Evolutionary conservation across 2,329 filamentous ascomycete species (phyloP).

Genomic region (Pestalotiopsis sp.): DNA sequence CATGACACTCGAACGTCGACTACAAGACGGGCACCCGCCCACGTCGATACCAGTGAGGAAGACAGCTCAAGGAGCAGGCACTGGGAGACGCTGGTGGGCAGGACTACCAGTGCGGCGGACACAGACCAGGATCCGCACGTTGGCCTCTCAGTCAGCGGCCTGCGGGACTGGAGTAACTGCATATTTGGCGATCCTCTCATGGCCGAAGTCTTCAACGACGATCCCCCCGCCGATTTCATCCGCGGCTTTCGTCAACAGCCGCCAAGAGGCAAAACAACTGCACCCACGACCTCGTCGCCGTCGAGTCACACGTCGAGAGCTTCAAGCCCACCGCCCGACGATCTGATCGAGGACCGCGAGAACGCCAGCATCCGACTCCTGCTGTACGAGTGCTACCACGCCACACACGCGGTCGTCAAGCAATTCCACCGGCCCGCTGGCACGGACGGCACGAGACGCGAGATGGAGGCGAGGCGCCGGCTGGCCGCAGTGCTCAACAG

Average conservation of each 20-base stretch:
- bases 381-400: conserved; percentile 60
- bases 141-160: conserved; percentile 42
- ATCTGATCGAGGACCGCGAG: conserved; percentile 43
- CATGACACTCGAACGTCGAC: background rate
- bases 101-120: background rate
- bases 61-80: background rate
- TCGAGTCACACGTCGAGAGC: conserved; percentile 12
- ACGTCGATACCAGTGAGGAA: background rate
- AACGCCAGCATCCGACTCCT: conserved; percentile 47
- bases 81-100: background rate
- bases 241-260: conserved; percentile 40
- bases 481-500: conserved; percentile 47
- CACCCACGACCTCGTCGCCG: background rate
- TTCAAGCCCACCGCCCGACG: conserved; percentile 15
- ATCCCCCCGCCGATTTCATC: conserved; percentile 44
- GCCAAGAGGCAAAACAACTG: background rate
- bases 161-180: conserved; percentile 60
- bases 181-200: conserved; percentile 62
- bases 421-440: conserved; percentile 54
- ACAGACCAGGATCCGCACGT: too few species aligned
- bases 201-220: conserved; percentile 46
- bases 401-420: conserved; percentile 49
- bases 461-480: conserved; percentile 53
- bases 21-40: background rate
- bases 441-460: conserved; percentile 46